Base-by-base conservation (phyloP, 208 protist genomes). In the Trypanosoma brucei region DNA sequence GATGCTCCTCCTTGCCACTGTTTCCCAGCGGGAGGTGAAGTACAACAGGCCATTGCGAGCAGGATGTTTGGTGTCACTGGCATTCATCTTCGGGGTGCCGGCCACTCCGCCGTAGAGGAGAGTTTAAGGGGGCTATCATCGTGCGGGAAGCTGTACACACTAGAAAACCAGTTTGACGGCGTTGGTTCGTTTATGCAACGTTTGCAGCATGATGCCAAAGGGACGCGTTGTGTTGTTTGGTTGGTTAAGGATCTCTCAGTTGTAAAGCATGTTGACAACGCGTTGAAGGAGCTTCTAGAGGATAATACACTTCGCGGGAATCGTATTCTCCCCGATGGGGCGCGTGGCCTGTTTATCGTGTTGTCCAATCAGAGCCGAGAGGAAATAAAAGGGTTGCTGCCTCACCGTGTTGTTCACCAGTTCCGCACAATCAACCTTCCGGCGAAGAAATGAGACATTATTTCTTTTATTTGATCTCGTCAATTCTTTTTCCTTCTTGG, bases 331-430 rank as follows among this genome's bases (percentile, higher is more conserved):
- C 78, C 72, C 11, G 38, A 48, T 35, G 72, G 75, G n/a, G 71
- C 67, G 0, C 76, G 75, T 45, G 85, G 70, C 11, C 46, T 79
- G 3, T 68, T 92, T 42, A 64, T 89, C 22, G 44, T 92, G 30
- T 36, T 76, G 37, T 76, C 79, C 1, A 34, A 59, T 6, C 55
- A 76, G 45, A 55, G 60, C 11, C 76, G 85, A 4, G 80, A 83
- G 62, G 58, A 76, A 62, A 62, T 92, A 3, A 88, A 83, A 64
- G 59, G 78, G 3, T 55, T 60, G n/a, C 56, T 88, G 42, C 85
- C 81, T 13, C 82, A 92, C 49, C 79, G 85, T 50, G 82, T 88
- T 42, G 83, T 92, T 40, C 85, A 92, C 65, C 86, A 88, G 82
- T 62, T 92, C 22, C 48, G 40, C 31, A 63, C 65, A 14, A 55